A percentile compares a stretch with the other conserved stretches of the same genome.
phyloP scores from a whole-genome alignment of 2,329 filamentous ascomycete genomes.

The Paecilomyces formosus region DNA sequence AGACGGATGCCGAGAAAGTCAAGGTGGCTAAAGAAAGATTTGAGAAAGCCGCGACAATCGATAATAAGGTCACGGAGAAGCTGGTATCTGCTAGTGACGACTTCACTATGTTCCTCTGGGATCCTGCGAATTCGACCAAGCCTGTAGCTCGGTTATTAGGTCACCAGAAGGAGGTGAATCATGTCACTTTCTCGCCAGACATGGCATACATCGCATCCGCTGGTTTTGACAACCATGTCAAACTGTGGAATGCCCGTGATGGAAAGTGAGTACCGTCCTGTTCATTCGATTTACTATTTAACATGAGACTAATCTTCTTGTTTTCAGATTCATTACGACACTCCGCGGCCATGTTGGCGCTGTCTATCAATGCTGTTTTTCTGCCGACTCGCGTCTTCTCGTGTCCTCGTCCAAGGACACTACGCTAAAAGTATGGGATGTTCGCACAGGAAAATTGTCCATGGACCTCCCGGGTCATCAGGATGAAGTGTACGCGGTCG shows the following conservation, averaged over 20 bases:
- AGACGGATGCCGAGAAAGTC: constrained; percentile 61
- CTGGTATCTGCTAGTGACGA: constrained; percentile 90
- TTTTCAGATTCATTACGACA: constrained; percentile 68
- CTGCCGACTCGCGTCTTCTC: constrained; percentile 79
- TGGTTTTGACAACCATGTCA: constrained; percentile 90
- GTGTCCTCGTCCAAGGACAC: constrained; percentile 88
- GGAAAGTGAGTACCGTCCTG: constrained; percentile 41
- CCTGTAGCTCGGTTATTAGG: constrained; percentile 83
- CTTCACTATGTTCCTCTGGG: constrained; percentile 95
- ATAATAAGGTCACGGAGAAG: constrained; percentile 71
- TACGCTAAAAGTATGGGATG: constrained; percentile 91
- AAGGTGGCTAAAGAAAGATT: constrained; percentile 74
- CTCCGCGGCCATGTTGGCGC: constrained; percentile 83
- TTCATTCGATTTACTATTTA: background rate
- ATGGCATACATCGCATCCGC: constrained; percentile 79
- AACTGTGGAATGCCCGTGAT: constrained; percentile 76
- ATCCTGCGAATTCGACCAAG: constrained; percentile 69
- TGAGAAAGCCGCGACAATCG: constrained; percentile 71
- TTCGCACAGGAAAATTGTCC: constrained; percentile 72
- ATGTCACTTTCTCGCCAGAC: constrained; percentile 90
- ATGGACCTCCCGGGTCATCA: constrained; percentile 81
- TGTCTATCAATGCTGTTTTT: constrained; percentile 90
- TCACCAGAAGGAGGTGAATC: constrained; percentile 94
- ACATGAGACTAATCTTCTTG: background rate
- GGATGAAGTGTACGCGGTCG: constrained; percentile 88